phyloP scores from a whole-genome alignment of 345 rosid species.

The Rhodamnia argentea region DNA sequence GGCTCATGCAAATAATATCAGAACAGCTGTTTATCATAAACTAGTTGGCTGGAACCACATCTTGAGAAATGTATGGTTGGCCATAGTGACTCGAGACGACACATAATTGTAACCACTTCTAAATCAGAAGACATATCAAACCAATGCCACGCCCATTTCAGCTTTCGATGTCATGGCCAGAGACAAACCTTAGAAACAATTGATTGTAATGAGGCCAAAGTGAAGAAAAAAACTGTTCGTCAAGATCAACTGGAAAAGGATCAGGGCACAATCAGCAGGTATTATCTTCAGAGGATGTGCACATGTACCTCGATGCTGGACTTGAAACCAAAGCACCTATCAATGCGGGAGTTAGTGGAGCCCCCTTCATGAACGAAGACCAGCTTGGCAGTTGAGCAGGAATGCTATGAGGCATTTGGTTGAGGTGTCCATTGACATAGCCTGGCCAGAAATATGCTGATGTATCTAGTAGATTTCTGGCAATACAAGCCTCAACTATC shows the following conservation, averaged over 20 bases:
- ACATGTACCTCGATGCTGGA: constrained; percentile 84
- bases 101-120: background rate
- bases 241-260: background rate
- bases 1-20: background rate
- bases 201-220: background rate
- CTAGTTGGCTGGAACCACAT: background rate
- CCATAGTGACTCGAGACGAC: background rate
- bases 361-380: constrained; percentile 83
- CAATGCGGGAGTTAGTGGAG: constrained; percentile 55
- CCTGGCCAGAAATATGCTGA: constrained; percentile 95
- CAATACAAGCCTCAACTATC: constrained; percentile 92
- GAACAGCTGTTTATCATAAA: background rate
- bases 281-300: background rate
- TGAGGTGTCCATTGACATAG: constrained; percentile 62
- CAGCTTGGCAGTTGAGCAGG: constrained; percentile 70
- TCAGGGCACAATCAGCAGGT: background rate
- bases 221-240: background rate
- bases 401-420: constrained; percentile 48
- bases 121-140: background rate
- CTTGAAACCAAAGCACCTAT: constrained; percentile 62
- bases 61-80: background rate
- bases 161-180: background rate
- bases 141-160: background rate
- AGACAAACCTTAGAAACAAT: background rate
- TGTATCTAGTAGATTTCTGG: constrained; percentile 78